Conservation (phyloP, 805 yeast genomes). For the Kuraishia floccosa region DNA sequence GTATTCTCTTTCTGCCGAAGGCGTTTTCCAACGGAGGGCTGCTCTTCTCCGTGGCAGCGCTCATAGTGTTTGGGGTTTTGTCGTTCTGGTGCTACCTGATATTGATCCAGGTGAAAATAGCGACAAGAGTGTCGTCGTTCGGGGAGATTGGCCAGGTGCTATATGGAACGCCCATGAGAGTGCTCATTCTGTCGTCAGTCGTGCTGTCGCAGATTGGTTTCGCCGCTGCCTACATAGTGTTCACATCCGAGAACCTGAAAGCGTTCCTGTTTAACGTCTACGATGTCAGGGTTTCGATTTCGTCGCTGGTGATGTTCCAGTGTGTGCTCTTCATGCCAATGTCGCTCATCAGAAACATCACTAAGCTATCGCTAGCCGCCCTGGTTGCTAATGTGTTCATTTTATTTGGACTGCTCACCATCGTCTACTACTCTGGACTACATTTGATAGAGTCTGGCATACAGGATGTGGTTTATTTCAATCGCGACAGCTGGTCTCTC, state of each 20-base stretch:
- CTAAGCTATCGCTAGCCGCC: conserved; percentile 64
- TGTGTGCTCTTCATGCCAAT: conserved; percentile 52
- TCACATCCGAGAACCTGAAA: conserved; percentile 59
- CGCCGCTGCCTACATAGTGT: conserved; percentile 71
- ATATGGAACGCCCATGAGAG: conserved; percentile 58
- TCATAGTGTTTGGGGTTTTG: conserved; percentile 51
- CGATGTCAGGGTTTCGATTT: conserved; percentile 24
- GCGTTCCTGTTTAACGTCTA: conserved; percentile 50
- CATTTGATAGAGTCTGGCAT: conserved; percentile 34
- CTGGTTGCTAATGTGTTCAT: conserved; percentile 63
- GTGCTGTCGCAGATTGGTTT: conserved; percentile 70
- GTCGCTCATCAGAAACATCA: conserved; percentile 64
- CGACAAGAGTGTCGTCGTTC: conserved; percentile 60
- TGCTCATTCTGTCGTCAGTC: conserved; percentile 50
- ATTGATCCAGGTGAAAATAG: conserved; percentile 44
- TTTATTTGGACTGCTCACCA: conserved; percentile 52
- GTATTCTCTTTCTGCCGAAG: conserved; percentile 57
- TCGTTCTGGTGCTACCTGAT: conserved; percentile 75
- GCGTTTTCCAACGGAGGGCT: conserved; percentile 71
- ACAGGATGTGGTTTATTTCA: conserved; percentile 44
- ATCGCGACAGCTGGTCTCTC: conserved; percentile 48
- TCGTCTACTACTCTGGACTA: conserved; percentile 39
- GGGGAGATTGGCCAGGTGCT: conserved; percentile 61
- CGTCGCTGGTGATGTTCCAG: conserved; percentile 41
- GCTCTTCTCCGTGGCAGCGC: conserved; percentile 37